Conservation (phyloP, 2,329 filamentous ascomycete genomes). For the Xylariaceae sp. region DNA sequence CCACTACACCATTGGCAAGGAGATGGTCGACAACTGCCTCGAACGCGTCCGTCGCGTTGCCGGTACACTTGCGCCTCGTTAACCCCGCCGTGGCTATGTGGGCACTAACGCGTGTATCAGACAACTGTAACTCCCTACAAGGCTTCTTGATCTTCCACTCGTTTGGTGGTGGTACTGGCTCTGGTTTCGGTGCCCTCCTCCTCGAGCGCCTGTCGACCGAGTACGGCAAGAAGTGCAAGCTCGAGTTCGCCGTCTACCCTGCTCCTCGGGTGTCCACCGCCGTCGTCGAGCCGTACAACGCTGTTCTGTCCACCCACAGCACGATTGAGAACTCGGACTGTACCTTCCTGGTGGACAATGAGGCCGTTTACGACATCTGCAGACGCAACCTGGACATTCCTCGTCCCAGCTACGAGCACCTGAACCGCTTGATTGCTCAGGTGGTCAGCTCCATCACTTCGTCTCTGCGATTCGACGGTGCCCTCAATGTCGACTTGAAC, state of each 20-base stretch:
- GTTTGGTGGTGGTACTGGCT: slow-evolving; percentile 65
- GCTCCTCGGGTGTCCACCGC: slow-evolving; percentile 62
- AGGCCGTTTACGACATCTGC: slow-evolving; percentile 70
- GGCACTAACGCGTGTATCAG: too few relatives aligned
- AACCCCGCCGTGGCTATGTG: too few relatives aligned
- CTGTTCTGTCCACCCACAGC: slow-evolving; percentile 65
- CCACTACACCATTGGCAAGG: slow-evolving; percentile 70
- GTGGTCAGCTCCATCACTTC: slow-evolving; percentile 70
- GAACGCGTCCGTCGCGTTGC: slow-evolving; percentile 63
- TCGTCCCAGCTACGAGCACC: slow-evolving; percentile 61
- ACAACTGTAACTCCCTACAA: slow-evolving; percentile 66
- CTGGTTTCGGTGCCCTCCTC: slow-evolving; percentile 64
- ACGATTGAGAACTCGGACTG: slow-evolving; percentile 73
- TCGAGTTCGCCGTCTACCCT: slow-evolving; percentile 67
- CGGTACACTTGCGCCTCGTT: too few relatives aligned
- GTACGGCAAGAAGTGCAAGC: slow-evolving; percentile 71
- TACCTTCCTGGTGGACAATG: slow-evolving; percentile 70
- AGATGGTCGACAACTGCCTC: slow-evolving; percentile 64
- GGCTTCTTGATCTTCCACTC: slow-evolving; percentile 71
- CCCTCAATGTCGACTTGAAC: slow-evolving; percentile 67
- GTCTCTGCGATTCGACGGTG: slow-evolving; percentile 63
- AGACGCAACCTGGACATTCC: slow-evolving; percentile 63
- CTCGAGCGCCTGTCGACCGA: slow-evolving; percentile 66
- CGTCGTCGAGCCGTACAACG: slow-evolving; percentile 68
- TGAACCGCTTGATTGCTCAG: slow-evolving; percentile 67